Base-by-base conservation (phyloP, 225 moss, liverwort and hornwort species). In the Sphagnum contortum region DNA sequence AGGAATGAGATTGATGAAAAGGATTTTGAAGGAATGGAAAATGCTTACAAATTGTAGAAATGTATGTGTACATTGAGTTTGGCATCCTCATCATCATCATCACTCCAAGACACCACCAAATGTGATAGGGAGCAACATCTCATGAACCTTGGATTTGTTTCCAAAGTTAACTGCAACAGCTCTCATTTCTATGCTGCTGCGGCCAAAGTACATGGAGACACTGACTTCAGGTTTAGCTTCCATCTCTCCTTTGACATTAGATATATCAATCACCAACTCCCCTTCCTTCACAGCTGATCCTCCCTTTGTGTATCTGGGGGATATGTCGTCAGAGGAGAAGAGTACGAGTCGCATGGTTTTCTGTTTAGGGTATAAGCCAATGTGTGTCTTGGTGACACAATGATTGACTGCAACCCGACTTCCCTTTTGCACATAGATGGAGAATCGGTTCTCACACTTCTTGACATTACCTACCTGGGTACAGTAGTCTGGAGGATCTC, bases 131-230 rank as follows among this genome's bases (percentile, higher is more conserved):
- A 49, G 61, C 64, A 76, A 59, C 12, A 10, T n/a, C 4, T 48
- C 47, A 29, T 29, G 29, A 29, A 29, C 29, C 45, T 13, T 44
- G 8, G 58, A 5, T 9, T 79, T 77, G 51, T 73, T 71, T 10
- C 88, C 85, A 58, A 85, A 88, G 59, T 83, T 88, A 48, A 65
- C 70, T 46, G 82, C 75, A 13, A 73, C 72, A 0, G 88, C 85
- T 52, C 69, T 73, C 4, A 85, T 77, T 62, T 80, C 77, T n/a
- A 85, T 68, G 47, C 70, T 77, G 2, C 85, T 71, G 9, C 81
- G 71, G 13, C 88, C 88, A 13, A 80, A 88, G 70, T 77, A 88
- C 81, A 88, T 79, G 3, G 79, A 76, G 48, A 88, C 85, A 4
- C 58, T 69, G 49, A 88, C 67, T 3, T 61, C 13, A 9, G 79